These are phyloP conservation scores for Cyclanthera cordifolia DNA, from an alignment of 306 rosid species.

Conservation along the genomic window DNA sequence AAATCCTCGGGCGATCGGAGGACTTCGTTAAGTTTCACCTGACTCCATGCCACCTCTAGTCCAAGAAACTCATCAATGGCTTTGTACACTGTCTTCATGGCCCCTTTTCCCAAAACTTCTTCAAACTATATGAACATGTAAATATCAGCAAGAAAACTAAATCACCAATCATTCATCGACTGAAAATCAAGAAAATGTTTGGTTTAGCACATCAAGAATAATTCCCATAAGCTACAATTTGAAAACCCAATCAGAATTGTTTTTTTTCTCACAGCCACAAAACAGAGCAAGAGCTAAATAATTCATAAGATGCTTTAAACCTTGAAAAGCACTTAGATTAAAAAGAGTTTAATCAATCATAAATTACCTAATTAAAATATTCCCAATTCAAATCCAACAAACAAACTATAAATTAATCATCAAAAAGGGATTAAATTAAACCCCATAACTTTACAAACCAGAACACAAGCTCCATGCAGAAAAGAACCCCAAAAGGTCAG, in stretches of 20 bases:
- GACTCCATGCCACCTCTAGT: slow-evolving; percentile 89
- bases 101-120: slow-evolving; percentile 82
- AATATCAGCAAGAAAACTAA: background rate
- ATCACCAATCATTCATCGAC: background rate
- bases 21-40: slow-evolving; percentile 53
- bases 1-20: slow-evolving; percentile 61
- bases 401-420: background rate
- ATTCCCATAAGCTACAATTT: background rate
- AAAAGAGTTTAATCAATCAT: slow-evolving; percentile 1
- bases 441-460: background rate
- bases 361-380: background rate
- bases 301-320: background rate
- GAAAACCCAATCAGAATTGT: background rate
- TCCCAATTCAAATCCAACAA: background rate
- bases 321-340: background rate
- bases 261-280: background rate
- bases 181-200: background rate
- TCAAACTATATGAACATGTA: slow-evolving; percentile 27
- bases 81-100: slow-evolving; percentile 79
- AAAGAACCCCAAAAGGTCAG: background rate
- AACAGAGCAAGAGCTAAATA: background rate
- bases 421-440: background rate
- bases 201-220: background rate
- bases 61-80: slow-evolving; percentile 80
- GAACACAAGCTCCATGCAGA: background rate